A percentile compares a stretch with the other conserved stretches of the same genome.
Conservation (phyloP, 305 asterid species). For the Fraxinus nigra region DNA sequence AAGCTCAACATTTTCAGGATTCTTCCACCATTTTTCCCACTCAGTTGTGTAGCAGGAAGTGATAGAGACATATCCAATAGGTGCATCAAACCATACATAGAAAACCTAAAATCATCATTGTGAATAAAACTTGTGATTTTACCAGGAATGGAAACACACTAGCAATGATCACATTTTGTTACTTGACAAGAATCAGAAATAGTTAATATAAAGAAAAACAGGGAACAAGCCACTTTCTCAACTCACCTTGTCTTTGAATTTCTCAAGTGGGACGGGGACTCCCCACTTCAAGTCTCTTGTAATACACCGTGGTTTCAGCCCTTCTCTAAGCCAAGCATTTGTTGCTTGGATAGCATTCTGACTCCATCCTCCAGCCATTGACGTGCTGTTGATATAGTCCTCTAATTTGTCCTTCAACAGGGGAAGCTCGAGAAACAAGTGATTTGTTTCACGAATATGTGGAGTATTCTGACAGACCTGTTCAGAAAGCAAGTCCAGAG, state of each 20-base stretch:
- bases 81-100: slow-evolving; percentile 98
- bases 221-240: background rate
- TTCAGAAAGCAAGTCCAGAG: slow-evolving; percentile 25
- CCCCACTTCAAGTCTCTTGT: slow-evolving; percentile 70
- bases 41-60: slow-evolving; percentile 66
- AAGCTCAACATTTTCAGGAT: slow-evolving; percentile 71
- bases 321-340: slow-evolving; percentile 36
- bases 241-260: slow-evolving; percentile 69
- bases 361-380: background rate
- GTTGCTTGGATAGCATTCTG: background rate
- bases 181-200: background rate
- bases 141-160: background rate
- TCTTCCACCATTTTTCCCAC: slow-evolving; percentile 88
- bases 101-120: slow-evolving; percentile 55
- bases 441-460: slow-evolving; percentile 68
- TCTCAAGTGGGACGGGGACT: slow-evolving; percentile 87
- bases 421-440: slow-evolving; percentile 94
- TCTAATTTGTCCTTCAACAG: slow-evolving; percentile 68
- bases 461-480: slow-evolving; percentile 78
- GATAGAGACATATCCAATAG: slow-evolving; percentile 63
- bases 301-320: slow-evolving; percentile 62
- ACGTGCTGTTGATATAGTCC: slow-evolving; percentile 45
- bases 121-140: slow-evolving; percentile 2
- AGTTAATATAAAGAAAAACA: background rate
- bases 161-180: background rate